These are phyloP conservation scores for Prunus mume DNA, from an alignment of 306 rosid species.

Conservation along the genomic window DNA sequence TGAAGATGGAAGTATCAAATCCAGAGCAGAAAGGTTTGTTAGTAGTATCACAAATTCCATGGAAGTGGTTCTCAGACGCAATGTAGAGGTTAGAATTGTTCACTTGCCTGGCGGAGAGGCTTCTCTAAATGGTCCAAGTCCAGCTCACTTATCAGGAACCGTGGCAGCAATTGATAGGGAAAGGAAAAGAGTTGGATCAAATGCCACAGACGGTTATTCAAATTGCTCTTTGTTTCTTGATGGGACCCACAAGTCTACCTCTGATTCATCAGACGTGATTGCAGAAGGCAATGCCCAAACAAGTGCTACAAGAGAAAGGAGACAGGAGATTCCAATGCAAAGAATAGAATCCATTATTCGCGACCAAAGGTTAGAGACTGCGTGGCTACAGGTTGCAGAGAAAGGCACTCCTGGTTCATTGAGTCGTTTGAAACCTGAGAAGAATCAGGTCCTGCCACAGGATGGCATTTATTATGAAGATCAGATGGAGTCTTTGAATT, in stretches of 20 bases:
- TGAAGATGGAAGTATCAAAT: constrained; percentile 67
- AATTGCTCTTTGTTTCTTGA: constrained; percentile 50
- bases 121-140: constrained; percentile 48
- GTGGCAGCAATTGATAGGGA: constrained; percentile 32
- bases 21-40: constrained; percentile 86
- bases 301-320: constrained; percentile 42
- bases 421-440: constrained; percentile 79
- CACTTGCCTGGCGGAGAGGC: constrained; percentile 69
- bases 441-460: constrained; percentile 93
- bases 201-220: constrained; percentile 43
- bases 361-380: constrained; percentile 92
- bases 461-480: constrained; percentile 59
- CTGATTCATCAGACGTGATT: constrained; percentile 55
- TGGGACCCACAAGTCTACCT: constrained; percentile 47
- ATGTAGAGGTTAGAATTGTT: constrained; percentile 86
- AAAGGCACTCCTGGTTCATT: constrained; percentile 88
- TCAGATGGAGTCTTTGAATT: constrained; percentile 53
- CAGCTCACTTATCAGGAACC: constrained; percentile 25
- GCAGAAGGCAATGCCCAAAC: constrained; percentile 46
- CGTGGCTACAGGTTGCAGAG: constrained; percentile 88
- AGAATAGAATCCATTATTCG: constrained; percentile 93
- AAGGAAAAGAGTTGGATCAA: constrained; percentile 36
- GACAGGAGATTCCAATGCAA: constrained; percentile 73
- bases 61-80: constrained; percentile 87
- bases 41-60: constrained; percentile 94